Conservation (phyloP, 1,139 yeast genomes). For the Pneumocystis wakefieldiae region DNA sequence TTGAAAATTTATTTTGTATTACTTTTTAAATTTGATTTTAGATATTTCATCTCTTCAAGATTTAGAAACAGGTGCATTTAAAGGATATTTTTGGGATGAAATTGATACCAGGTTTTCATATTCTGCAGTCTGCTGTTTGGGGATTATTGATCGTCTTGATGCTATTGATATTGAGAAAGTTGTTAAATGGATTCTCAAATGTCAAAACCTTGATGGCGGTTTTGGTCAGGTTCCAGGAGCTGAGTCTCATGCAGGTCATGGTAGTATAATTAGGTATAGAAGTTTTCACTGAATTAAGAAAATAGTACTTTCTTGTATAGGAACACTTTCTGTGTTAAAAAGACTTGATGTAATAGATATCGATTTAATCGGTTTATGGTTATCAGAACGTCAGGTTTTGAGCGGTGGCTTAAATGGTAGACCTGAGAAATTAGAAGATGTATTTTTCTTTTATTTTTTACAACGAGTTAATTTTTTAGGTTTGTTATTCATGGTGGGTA, state of each 20-base stretch:
- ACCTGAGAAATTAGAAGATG: slow-evolving; percentile 92
- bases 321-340: slow-evolving; percentile 55
- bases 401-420: slow-evolving; percentile 91
- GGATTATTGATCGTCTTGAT: slow-evolving; percentile 53
- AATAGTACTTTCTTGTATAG: slow-evolving; percentile 64
- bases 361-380: slow-evolving; percentile 59
- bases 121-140: slow-evolving; percentile 59
- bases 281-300: background rate
- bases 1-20: slow-evolving; percentile 5
- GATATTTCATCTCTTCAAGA: slow-evolving; percentile 45
- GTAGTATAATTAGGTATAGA: slow-evolving; percentile 9
- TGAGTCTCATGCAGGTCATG: slow-evolving; percentile 86
- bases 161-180: slow-evolving; percentile 49
- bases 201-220: slow-evolving; percentile 91
- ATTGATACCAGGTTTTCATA: slow-evolving; percentile 83
- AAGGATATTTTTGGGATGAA: slow-evolving; percentile 82
- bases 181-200: slow-evolving; percentile 44
- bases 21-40: slow-evolving; percentile 16
- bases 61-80: slow-evolving; percentile 37
- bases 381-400: slow-evolving; percentile 79
- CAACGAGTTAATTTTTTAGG: slow-evolving; percentile 1
- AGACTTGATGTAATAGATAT: slow-evolving; percentile 41
- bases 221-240: slow-evolving; percentile 91
- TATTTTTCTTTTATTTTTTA: slow-evolving; percentile 18
- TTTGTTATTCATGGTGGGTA: slow-evolving; percentile 96